Percentiles rank a stretch among this genome's conserved stretches.
These are phyloP conservation scores for Epicoccum nigrum DNA, from an alignment of 2,329 filamentous ascomycete species.

Conservation along the genomic window DNA sequence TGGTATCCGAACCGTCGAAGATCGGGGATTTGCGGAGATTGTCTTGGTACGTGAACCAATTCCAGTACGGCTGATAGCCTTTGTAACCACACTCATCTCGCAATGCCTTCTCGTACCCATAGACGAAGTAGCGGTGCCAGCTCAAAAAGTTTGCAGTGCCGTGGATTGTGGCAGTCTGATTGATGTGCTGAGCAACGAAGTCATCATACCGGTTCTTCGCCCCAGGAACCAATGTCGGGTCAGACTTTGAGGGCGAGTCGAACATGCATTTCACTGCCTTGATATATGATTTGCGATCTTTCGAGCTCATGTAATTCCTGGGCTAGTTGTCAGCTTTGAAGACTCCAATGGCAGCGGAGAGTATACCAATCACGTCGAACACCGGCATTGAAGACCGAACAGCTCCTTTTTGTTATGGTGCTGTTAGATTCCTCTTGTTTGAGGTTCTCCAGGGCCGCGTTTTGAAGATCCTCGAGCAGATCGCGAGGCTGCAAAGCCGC, in stretches of 20 bases:
- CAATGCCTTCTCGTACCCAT: conserved; percentile 47
- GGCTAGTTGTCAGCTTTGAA: not conserved
- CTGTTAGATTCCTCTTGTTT: not conserved
- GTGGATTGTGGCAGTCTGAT: conserved; percentile 26
- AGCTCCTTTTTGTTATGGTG: not conserved
- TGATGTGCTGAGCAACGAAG: conserved; percentile 34
- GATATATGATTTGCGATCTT: conserved; percentile 27
- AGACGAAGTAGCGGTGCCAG: conserved; percentile 48
- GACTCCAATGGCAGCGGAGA: not conserved
- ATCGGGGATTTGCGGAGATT: conserved; percentile 37
- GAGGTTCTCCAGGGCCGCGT: not conserved
- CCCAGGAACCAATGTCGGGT: conserved; percentile 21
- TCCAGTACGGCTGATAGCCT: conserved; percentile 53
- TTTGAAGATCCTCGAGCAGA: not conserved
- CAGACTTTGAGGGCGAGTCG: conserved; percentile 20
- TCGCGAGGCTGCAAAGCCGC: not conserved
- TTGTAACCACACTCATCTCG: conserved; percentile 49
- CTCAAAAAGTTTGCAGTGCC: conserved; percentile 28
- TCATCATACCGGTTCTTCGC: conserved; percentile 35
- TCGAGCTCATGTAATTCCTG: conserved; percentile 1
- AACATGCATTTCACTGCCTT: conserved; percentile 29
- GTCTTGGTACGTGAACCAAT: conserved; percentile 49
- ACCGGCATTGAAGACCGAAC: conserved; percentile 8
- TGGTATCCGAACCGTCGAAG: conserved; percentile 37
- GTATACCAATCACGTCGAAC: conserved; percentile 24